Conservation (phyloP, 2,329 filamentous ascomycete species). For the Colletotrichum sp. region DNA sequence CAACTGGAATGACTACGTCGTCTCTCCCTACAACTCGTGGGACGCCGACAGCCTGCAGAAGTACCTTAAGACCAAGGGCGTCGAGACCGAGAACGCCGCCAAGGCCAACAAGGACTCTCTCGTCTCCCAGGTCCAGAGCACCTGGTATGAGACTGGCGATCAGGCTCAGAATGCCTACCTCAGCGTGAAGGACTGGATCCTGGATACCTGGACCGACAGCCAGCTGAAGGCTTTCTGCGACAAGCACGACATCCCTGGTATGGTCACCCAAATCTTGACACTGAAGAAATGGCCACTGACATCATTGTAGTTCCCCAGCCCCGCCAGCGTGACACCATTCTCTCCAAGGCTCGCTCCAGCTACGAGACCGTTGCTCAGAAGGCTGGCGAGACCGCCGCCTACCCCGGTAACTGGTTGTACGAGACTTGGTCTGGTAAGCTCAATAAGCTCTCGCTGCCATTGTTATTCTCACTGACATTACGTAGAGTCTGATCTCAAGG, state of each 20-base stretch:
- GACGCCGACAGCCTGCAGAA: conserved; percentile 69
- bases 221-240: conserved; percentile 94
- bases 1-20: conserved; percentile 84
- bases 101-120: conserved; percentile 73
- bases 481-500: conserved; percentile 85
- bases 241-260: conserved; percentile 79
- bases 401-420: conserved; percentile 96
- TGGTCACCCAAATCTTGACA: neutral
- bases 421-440: conserved; percentile 72
- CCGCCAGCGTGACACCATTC: conserved; percentile 80
- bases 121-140: conserved; percentile 70
- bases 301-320: conserved; percentile 73
- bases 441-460: fast-evolving
- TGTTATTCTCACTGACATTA: neutral
- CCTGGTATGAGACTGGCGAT: conserved; percentile 82
- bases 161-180: conserved; percentile 74
- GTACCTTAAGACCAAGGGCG: conserved; percentile 74
- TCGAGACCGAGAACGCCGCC: conserved; percentile 70
- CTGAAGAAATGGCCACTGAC: neutral
- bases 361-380: conserved; percentile 81
- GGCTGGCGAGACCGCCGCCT: conserved; percentile 76
- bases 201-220: conserved; percentile 94
- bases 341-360: conserved; percentile 78
- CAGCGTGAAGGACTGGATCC: conserved; percentile 86
- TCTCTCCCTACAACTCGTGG: conserved; percentile 79